Evolutionary conservation across 169 alveolate genomes (phyloP).

Genomic region (Eimeria falciformis): DNA sequence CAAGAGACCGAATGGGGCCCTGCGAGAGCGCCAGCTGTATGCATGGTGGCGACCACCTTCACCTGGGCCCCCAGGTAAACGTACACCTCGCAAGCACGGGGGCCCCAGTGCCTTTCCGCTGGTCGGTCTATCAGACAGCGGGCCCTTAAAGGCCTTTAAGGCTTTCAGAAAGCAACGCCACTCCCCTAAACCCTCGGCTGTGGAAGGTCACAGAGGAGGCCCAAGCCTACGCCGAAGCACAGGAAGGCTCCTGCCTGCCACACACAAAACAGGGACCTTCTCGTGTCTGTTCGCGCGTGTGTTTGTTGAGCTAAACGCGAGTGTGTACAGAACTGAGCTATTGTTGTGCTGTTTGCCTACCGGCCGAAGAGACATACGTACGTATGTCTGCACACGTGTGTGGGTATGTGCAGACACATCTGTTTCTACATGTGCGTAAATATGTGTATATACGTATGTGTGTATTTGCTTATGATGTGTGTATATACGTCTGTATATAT

Average conservation of each 20-base stretch:
- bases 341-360: no score
- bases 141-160: not conserved
- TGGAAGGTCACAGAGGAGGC: no score
- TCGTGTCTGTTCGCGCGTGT: no score
- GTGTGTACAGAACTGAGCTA: no score
- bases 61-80: not conserved
- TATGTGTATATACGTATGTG: not conserved
- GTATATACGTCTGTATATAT: not conserved
- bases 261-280: no score
- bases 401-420: no score
- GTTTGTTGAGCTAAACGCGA: no score
- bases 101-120: not conserved
- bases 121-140: constrained; percentile 15
- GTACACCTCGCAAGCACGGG: constrained; percentile 18
- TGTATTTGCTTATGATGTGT: not conserved
- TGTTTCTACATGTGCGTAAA: not conserved
- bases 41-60: not conserved
- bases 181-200: not conserved
- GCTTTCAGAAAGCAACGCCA: not conserved
- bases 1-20: not conserved
- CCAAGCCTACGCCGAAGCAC: no score
- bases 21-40: constrained; percentile 1
- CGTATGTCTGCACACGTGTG: not conserved
- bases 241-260: no score
- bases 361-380: no score